Conservation (phyloP, 495 filamentous ascomycete genomes). For the Rostrohypoxylon terebratum region DNA sequence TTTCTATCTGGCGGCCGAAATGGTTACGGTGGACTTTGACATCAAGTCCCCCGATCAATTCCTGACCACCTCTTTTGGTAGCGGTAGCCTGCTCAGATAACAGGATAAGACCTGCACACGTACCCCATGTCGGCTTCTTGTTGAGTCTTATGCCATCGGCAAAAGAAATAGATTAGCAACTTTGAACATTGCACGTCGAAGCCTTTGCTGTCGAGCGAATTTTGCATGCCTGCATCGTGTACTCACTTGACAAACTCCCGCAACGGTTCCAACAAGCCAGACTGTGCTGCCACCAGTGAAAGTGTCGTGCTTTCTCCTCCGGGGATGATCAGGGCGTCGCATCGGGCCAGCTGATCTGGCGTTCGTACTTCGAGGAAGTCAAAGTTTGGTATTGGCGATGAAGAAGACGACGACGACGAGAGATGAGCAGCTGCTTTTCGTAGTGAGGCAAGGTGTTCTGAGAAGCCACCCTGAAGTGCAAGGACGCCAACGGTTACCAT, state of each 20-base stretch:
- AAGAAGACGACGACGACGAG: slow-evolving; percentile 31
- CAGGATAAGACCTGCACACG: slow-evolving; percentile 93
- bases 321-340: slow-evolving; percentile 88
- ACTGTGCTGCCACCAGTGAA: slow-evolving; percentile 84
- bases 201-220: background rate
- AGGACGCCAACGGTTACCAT: slow-evolving; percentile 82
- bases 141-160: slow-evolving; percentile 55
- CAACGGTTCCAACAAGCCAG: slow-evolving; percentile 83
- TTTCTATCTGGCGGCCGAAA: slow-evolving; percentile 94
- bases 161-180: slow-evolving; percentile 25
- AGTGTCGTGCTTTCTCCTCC: slow-evolving; percentile 97
- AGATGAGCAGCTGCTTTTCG: slow-evolving; percentile 68
- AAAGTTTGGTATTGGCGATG: slow-evolving; percentile 53
- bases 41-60: slow-evolving; percentile 91
- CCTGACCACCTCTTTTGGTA: slow-evolving; percentile 91
- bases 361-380: slow-evolving; percentile 85
- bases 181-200: too few species aligned
- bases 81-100: slow-evolving; percentile 89
- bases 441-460: slow-evolving; percentile 85
- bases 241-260: slow-evolving; percentile 93
- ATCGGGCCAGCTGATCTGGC: slow-evolving; percentile 71
- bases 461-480: slow-evolving; percentile 93
- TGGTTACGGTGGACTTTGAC: slow-evolving; percentile 95
- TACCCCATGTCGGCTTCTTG: slow-evolving; percentile 92
- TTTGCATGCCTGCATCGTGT: background rate